phyloP scores from a whole-genome alignment of 495 filamentous ascomycete species.

The Evernia prunastri region DNA sequence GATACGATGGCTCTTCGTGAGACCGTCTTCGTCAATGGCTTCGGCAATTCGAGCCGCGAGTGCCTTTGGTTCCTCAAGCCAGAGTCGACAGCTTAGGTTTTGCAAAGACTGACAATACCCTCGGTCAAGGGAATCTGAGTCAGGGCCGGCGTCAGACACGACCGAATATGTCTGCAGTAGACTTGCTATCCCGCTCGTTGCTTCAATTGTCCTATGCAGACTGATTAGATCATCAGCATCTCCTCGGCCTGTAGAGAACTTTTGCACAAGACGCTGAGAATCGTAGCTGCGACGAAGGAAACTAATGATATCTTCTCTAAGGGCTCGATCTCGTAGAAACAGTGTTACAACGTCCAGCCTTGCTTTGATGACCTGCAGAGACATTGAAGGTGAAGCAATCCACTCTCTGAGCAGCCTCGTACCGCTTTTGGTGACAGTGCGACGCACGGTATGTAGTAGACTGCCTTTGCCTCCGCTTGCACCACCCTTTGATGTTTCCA shows the following conservation, averaged over 20 bases:
- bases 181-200: constrained; percentile 61
- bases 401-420: constrained; percentile 73
- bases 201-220: constrained; percentile 72
- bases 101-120: constrained; percentile 41
- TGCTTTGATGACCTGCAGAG: constrained; percentile 66
- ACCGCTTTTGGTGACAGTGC: constrained; percentile 86
- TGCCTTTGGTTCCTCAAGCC: constrained; percentile 57
- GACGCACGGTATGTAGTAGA: constrained; percentile 77
- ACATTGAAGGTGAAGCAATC: constrained; percentile 83
- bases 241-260: constrained; percentile 85
- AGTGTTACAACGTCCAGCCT: constrained; percentile 75
- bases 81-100: constrained; percentile 53
- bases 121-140: constrained; percentile 23
- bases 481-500: constrained; percentile 70
- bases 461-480: constrained; percentile 64
- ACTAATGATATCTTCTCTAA: constrained; percentile 59
- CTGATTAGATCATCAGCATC: constrained; percentile 87
- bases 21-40: constrained; percentile 89
- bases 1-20: constrained; percentile 68
- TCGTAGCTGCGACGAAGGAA: constrained; percentile 76
- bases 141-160: constrained; percentile 27
- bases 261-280: constrained; percentile 83
- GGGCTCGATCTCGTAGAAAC: constrained; percentile 54
- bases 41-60: constrained; percentile 65
- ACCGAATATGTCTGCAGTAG: constrained; percentile 31